These are phyloP conservation scores for Phycomyces blakesleeanus DNA, from an alignment of 192 early-diverging fungal genomes.

Conservation along the genomic window DNA sequence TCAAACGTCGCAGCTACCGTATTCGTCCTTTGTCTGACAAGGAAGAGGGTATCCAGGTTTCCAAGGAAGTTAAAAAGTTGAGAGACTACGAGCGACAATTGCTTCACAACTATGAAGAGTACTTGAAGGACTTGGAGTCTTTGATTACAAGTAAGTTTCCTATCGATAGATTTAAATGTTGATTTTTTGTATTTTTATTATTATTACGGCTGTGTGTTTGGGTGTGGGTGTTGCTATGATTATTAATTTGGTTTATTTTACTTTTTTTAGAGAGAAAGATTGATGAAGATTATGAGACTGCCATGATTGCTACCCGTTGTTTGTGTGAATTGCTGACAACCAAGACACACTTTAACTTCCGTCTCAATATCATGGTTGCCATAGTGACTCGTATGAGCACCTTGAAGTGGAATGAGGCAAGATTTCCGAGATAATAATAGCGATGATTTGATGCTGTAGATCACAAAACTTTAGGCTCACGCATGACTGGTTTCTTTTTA, in stretches of 20 bases:
- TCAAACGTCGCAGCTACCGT: conserved; percentile 55
- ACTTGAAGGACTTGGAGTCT: conserved; percentile 70
- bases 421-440: not conserved
- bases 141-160: conserved; percentile 26
- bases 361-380: conserved; percentile 82
- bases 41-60: conserved; percentile 72
- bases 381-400: conserved; percentile 75
- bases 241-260: not conserved
- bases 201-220: no score
- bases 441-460: no score
- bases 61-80: conserved; percentile 87
- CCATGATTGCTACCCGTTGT: conserved; percentile 70
- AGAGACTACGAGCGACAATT: conserved; percentile 83
- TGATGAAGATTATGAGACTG: conserved; percentile 34
- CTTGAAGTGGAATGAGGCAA: conserved; percentile 46
- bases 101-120: conserved; percentile 79
- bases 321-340: conserved; percentile 77
- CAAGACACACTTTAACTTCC: conserved; percentile 94
- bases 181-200: no score
- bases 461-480: no score
- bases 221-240: no score
- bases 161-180: no score
- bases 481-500: no score
- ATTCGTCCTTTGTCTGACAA: conserved; percentile 83
- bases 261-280: conserved; percentile 30